Conservation (phyloP, 352 stramenopile species). For the Phytophthora idaei region DNA sequence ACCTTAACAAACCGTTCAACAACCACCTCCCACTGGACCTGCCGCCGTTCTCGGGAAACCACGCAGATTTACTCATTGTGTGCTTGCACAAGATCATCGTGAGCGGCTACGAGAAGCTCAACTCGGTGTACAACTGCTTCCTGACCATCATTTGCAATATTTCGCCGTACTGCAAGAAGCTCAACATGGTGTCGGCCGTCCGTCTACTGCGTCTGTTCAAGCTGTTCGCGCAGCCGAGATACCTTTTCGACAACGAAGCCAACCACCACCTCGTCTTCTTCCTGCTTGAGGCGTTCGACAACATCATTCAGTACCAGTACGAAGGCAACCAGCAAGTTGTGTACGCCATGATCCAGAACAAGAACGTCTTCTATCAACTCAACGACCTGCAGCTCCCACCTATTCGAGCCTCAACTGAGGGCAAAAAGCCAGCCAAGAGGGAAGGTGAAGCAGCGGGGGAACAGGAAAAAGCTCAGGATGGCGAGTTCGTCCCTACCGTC, state of each 20-base stretch:
- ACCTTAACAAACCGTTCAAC: slow-evolving; percentile 96
- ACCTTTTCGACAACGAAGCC: slow-evolving; percentile 95
- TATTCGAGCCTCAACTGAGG: slow-evolving; percentile 57
- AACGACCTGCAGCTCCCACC: slow-evolving; percentile 91
- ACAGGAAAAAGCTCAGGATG: slow-evolving; percentile 18
- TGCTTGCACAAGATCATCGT: slow-evolving; percentile 99
- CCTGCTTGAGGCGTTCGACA: slow-evolving; percentile 98
- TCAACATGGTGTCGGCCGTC: slow-evolving; percentile 95
- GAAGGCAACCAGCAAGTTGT: slow-evolving; percentile 97
- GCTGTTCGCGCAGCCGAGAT: slow-evolving; percentile 94
- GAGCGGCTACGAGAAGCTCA: slow-evolving; percentile 96
- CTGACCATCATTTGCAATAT: slow-evolving; percentile 99
- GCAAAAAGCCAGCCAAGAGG: slow-evolving; percentile 20
- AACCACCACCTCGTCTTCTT: slow-evolving; percentile 97
- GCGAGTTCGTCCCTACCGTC: slow-evolving; percentile 87
- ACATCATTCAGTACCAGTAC: slow-evolving; percentile 99
- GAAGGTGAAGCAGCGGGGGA: slow-evolving; percentile 19
- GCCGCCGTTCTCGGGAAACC: slow-evolving; percentile 94
- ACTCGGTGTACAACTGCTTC: slow-evolving; percentile 98
- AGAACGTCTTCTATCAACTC: slow-evolving; percentile 93
- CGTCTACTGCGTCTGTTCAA: slow-evolving; percentile 98
- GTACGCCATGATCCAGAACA: slow-evolving; percentile 98
- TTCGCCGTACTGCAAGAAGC: slow-evolving; percentile 96
- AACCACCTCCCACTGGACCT: slow-evolving; percentile 94
- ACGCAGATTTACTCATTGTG: slow-evolving; percentile 97